Percentiles rank a stretch among this genome's conserved stretches.
phyloP scores from a whole-genome alignment of 2,329 filamentous ascomycete genomes.

The Aureobasidium lini region DNA sequence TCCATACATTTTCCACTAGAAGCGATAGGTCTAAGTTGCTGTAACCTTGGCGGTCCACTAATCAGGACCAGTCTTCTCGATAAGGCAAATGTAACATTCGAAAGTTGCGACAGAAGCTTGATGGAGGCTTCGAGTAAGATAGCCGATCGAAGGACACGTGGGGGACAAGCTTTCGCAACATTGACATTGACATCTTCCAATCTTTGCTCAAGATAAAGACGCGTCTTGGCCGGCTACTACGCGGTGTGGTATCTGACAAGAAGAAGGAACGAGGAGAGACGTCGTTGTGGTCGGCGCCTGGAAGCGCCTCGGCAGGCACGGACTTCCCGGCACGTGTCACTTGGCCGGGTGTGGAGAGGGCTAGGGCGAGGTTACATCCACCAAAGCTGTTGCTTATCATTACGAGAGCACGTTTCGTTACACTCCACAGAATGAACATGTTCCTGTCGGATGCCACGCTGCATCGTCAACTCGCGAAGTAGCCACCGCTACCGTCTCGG shows the following conservation, averaged over 20 bases:
- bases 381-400: constrained; percentile 1
- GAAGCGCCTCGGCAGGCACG: not conserved
- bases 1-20: not conserved
- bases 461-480: not conserved
- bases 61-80: not conserved
- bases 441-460: constrained; percentile 4
- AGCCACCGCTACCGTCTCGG: constrained; percentile 2
- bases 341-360: not conserved
- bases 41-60: not conserved
- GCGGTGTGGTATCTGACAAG: not conserved
- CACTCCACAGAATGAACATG: constrained; percentile 3
- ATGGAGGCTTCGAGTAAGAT: not conserved
- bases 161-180: not conserved
- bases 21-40: not conserved
- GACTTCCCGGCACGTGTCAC: not conserved
- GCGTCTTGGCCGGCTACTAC: not conserved
- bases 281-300: not conserved
- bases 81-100: constrained; percentile 4
- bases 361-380: constrained; percentile 4
- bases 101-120: not conserved
- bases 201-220: not conserved
- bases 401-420: constrained; percentile 9
- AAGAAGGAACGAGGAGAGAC: not conserved
- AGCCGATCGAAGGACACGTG: not conserved
- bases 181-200: not conserved